A percentile compares a stretch with the other conserved stretches of the same genome.
phyloP scores from a whole-genome alignment of 1,139 yeast genomes.

The Kurtzmaniella natalensis region DNA sequence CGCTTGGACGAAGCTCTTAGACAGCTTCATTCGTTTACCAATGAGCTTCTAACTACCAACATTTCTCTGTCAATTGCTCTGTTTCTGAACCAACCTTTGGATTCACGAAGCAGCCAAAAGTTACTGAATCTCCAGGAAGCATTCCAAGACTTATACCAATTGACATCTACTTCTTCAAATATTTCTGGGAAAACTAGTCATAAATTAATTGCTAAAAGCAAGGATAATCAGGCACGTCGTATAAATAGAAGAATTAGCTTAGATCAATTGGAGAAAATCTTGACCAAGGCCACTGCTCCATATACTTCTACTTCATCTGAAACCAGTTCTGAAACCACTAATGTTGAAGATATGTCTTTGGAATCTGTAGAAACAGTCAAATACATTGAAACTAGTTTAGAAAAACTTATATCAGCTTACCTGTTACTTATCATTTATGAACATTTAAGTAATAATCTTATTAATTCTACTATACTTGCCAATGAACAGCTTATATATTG shows the following conservation, averaged over 20 bases:
- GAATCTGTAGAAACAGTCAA: not conserved
- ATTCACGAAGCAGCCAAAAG: conserved; percentile 2
- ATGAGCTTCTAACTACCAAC: conserved; percentile 6
- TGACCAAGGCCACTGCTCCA: conserved; percentile 1
- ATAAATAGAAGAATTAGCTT: too few species aligned
- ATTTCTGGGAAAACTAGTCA: not conserved
- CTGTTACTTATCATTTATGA: conserved; percentile 21
- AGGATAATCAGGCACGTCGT: too few species aligned
- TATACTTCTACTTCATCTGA: not conserved
- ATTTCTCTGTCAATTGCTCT: conserved; percentile 5
- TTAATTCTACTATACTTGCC: conserved; percentile 31
- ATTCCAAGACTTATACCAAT: conserved; percentile 22
- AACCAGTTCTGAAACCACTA: not conserved
- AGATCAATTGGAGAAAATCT: conserved; percentile 4
- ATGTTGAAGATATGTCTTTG: conserved; percentile 4
- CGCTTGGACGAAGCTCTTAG: conserved; percentile 4
- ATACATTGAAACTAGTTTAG: conserved; percentile 6
- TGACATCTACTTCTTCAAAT: not conserved
- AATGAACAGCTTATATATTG: conserved; percentile 36
- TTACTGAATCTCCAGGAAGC: conserved; percentile 17
- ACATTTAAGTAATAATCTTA: conserved; percentile 29
- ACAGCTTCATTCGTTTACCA: conserved; percentile 8
- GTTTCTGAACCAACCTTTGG: not conserved
- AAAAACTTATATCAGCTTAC: conserved; percentile 22
- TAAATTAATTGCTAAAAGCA: too few species aligned